Evolutionary conservation across 495 filamentous ascomycete genomes (phyloP), one percentile per base, ranked within the genome.

Genomic region (Trichoderma virens): DNA sequence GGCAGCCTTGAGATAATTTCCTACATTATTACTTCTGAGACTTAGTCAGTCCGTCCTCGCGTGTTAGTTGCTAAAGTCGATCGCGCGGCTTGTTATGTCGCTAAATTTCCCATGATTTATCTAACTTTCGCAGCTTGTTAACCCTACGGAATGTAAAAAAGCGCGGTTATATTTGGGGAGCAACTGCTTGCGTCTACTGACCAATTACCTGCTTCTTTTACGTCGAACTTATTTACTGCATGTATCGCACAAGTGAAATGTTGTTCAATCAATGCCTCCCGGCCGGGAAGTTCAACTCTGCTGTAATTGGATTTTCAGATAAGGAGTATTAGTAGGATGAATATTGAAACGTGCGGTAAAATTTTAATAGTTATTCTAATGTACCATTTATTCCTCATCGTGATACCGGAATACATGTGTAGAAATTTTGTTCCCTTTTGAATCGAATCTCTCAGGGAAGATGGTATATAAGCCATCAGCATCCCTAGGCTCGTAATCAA

Each of bases 221-320:
- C 32, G 71, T 78, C 5, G 80, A 83, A 65, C 76, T 76, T 67
- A 73, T 72, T 59, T 69, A 74, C 59, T 75, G 77, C 0, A 83
- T 78, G 5, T 85, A 75, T 67, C 76, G 73, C 2, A 82, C 84
- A 70, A 70, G 83, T 16, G 82, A 85, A 66, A 74, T 83, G 20
- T 70, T 85, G 65, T 85, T 84, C 67, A 74, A 77, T 41, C 74
- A 76, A 31, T 72, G 70, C 13, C 73, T 82, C 18, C 65, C 68
- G 0, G 77, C 79, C 1, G 68, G 77, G 43, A 71, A 79, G 66
- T 83, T 82, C 67, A 69, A 41, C 2, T 41, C 38, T 4, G 18
- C 38, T 16, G 38, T 41, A 2, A 41, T 41, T 18, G 38, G n/a
- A n/a, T n/a, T n/a, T n/a, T n/a, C n/a, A n/a, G n/a, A n/a, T n/a